Evolutionary conservation across 805 yeast genomes (phyloP).

Genomic region (Kuraishia hungarica): DNA sequence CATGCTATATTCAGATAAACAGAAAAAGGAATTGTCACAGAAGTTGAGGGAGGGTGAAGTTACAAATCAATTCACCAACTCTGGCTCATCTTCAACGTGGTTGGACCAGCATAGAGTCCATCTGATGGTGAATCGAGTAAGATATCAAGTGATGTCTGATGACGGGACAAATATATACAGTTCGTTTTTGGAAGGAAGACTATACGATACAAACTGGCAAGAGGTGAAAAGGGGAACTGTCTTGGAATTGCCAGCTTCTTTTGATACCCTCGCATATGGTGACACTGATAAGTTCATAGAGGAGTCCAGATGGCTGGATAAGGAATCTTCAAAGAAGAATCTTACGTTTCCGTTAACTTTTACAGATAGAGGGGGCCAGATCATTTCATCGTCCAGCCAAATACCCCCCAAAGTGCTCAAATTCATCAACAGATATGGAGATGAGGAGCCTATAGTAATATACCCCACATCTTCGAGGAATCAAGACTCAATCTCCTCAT

Average conservation of each 20-base stretch:
- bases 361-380: not conserved
- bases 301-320: not conserved
- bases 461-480: not conserved
- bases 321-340: not conserved
- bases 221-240: conserved; percentile 22
- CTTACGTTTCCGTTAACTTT: not conserved
- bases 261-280: not conserved
- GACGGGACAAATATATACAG: conserved; percentile 25
- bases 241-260: not conserved
- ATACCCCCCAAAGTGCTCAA: not conserved
- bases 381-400: too few species aligned
- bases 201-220: conserved; percentile 36
- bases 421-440: not conserved
- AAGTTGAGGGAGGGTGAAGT: not conserved
- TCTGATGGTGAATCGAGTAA: conserved; percentile 34
- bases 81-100: conserved; percentile 20
- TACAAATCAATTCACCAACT: too few species aligned
- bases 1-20: not conserved
- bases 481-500: not conserved
- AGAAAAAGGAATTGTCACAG: not conserved
- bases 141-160: conserved; percentile 23
- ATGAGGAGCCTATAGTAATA: conserved; percentile 1
- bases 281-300: not conserved
- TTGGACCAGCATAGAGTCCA: conserved; percentile 40
- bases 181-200: conserved; percentile 34